A percentile compares a stretch with the other conserved stretches of the same genome.
These are phyloP conservation scores for Pseudogymnoascus sp. DNA, from an alignment of 2,329 filamentous ascomycete species.

Conservation along the genomic window DNA sequence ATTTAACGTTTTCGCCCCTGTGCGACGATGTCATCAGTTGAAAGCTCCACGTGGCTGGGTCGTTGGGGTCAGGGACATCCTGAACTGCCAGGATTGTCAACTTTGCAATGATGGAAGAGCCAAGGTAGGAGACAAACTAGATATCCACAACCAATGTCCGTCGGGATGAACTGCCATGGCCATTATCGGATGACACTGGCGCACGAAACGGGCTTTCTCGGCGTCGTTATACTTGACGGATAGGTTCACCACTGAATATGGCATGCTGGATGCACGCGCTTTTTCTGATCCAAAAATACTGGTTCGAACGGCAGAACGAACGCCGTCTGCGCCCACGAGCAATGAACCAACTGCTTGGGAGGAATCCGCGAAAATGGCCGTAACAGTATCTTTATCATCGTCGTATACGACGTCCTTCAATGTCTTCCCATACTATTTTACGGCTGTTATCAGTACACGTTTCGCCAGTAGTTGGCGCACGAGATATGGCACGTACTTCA, in stretches of 20 bases:
- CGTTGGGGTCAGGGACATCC: conserved; percentile 13
- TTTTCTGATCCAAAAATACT: not conserved
- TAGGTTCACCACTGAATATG: not conserved
- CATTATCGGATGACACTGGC: not conserved
- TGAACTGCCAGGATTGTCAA: conserved; percentile 10
- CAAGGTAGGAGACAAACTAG: not conserved
- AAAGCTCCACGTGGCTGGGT: conserved; percentile 21
- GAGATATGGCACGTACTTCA: not conserved
- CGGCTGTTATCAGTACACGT: not conserved
- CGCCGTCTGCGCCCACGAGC: conserved; percentile 30
- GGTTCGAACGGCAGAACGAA: conserved; percentile 25
- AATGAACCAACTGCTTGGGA: conserved; percentile 24
- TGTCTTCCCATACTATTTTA: conserved; percentile 25
- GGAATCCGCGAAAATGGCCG: conserved; percentile 28
- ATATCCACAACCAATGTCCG: conserved; percentile 1
- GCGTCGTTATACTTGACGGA: conserved; percentile 3
- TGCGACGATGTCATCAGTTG: conserved; percentile 22
- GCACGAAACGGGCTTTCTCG: not conserved
- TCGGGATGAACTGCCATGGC: not conserved
- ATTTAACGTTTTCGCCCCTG: conserved; percentile 10
- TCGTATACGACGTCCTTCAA: conserved; percentile 30
- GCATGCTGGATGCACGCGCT: not conserved
- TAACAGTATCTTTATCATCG: conserved; percentile 19
- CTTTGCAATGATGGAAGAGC: not conserved
- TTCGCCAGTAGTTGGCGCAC: not conserved